Evolutionary conservation across 306 rosid genomes (phyloP), one percentile per base, ranked within the genome.

Genomic region (Dryas alaskensis): DNA sequence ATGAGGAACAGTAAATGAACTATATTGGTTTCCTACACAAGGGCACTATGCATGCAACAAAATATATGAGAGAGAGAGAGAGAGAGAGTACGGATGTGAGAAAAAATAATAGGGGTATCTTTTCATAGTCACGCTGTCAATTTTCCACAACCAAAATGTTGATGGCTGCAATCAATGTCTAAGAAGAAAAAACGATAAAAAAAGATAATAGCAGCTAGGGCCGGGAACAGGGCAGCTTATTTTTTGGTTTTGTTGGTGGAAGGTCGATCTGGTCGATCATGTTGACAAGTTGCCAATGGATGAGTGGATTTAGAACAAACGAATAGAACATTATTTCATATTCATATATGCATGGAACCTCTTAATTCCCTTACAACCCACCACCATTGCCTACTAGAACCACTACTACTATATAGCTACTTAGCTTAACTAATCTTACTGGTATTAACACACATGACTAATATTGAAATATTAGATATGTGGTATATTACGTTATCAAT

Each of bases 131-230:
- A 83, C 82, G 81, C 77, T 82, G 90, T 84, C 96, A 78, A 65
- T 82, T 85, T 81, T 87, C 89, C 90, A 80, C 92, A 89, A 85
- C 57, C 82, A 62, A 65, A 72, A 73, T 70, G 87, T 72, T 47
- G 85, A 78, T 81, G 72, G 22, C 77, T 84, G 87, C 85, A 76
- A 78, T 87, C 70, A 78, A 80, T 83, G 80, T 65, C 76, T 60
- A n/a, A 51, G 65, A 61, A 79, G 82, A 79, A 70, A 73, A 77
- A 67, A 47, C 50, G 71, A 85, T 63, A 22, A 79, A 31, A 73
- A 73, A 70, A 27, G 53, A 53, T 42, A 55, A 63, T 69, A 78
- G 61, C 2, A 45, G 67, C 47, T 13, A 49, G 17, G 19, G 70
- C 40, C 43, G 1, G 53, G 6, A 48, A 9, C n/a, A 49, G 10